These are phyloP conservation scores for Globisporangium canariense DNA, from an alignment of 352 stramenopile genomes.

Conservation along the genomic window DNA sequence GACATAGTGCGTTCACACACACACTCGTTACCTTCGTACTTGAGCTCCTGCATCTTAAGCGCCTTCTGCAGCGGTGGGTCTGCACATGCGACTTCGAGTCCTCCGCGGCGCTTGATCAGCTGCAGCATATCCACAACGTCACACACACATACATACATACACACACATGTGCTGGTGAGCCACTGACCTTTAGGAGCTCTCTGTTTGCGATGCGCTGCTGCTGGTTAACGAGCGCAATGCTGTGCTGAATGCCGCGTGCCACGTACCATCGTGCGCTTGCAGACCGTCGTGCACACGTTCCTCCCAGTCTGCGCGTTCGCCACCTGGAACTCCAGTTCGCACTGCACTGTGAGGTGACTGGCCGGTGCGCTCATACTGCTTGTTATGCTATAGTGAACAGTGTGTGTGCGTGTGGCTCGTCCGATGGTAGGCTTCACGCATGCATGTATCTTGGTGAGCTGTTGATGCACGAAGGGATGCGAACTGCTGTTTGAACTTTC, in stretches of 20 bases:
- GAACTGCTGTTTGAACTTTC: constrained; percentile 6
- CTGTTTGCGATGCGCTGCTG: background rate
- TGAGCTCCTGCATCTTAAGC: constrained; percentile 41
- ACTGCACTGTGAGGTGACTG: constrained; percentile 12
- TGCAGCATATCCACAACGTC: constrained; percentile 7
- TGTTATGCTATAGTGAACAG: background rate
- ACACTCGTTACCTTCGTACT: constrained; percentile 30
- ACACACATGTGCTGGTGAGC: background rate
- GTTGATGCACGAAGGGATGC: constrained; percentile 2
- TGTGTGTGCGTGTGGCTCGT: background rate
- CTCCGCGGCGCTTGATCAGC: constrained; percentile 48
- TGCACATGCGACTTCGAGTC: constrained; percentile 51
- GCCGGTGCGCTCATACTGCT: background rate
- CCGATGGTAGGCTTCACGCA: background rate
- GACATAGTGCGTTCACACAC: no score
- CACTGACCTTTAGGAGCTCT: no score
- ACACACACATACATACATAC: background rate
- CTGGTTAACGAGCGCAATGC: background rate
- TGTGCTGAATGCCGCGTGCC: background rate
- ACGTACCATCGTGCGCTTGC: constrained; percentile 30
- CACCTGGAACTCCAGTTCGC: constrained; percentile 59
- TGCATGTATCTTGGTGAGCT: constrained; percentile 4
- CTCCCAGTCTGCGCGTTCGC: constrained; percentile 46
- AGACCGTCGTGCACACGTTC: constrained; percentile 40
- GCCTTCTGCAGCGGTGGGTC: constrained; percentile 50